A percentile compares a stretch with the other conserved stretches of the same genome.
phyloP scores from a whole-genome alignment of 2,329 filamentous ascomycete genomes.

The Talaromyces sp. region DNA sequence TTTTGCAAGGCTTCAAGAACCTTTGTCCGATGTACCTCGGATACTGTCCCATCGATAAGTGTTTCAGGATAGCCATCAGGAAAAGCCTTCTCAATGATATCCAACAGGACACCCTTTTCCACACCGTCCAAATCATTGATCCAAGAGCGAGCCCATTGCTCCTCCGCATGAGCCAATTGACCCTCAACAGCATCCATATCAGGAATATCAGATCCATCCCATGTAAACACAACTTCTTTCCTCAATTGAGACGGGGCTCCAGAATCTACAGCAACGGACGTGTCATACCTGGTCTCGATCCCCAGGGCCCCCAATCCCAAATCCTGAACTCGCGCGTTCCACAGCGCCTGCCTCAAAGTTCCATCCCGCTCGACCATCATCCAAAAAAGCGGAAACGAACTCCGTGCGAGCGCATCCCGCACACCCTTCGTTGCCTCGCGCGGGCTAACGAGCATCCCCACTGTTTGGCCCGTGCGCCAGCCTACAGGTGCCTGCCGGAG shows the following conservation, averaged over 20 bases:
- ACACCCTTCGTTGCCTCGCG: slow-evolving; percentile 76
- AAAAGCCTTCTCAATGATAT: slow-evolving; percentile 30
- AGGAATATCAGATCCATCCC: slow-evolving; percentile 40
- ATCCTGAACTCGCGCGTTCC: slow-evolving; percentile 46
- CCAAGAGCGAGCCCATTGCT: slow-evolving; percentile 35
- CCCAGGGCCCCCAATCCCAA: slow-evolving; percentile 43
- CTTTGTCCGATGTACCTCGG: slow-evolving; percentile 23
- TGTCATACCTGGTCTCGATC: slow-evolving; percentile 40
- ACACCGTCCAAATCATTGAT: slow-evolving; percentile 15
- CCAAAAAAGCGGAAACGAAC: slow-evolving; percentile 71
- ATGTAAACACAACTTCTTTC: slow-evolving; percentile 36
- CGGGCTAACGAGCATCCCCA: slow-evolving; percentile 73
- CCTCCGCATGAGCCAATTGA: slow-evolving; percentile 25
- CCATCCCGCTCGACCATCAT: slow-evolving; percentile 46
- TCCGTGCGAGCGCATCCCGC: slow-evolving; percentile 68
- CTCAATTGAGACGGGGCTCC: slow-evolving; percentile 12
- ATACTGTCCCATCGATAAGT: slow-evolving; percentile 16
- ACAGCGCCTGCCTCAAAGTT: slow-evolving; percentile 45
- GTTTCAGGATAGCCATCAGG: slow-evolving; percentile 23
- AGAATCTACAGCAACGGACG: slow-evolving; percentile 13
- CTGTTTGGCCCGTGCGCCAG: slow-evolving; percentile 66
- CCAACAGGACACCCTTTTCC: slow-evolving; percentile 30
- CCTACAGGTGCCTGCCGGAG: slow-evolving; percentile 72
- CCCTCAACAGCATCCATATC: slow-evolving; percentile 37
- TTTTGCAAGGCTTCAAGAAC: slow-evolving; percentile 22